These are phyloP conservation scores for Sporobolomyces pararoseus DNA, from an alignment of 768 basidiomycete species.

Conservation along the genomic window DNA sequence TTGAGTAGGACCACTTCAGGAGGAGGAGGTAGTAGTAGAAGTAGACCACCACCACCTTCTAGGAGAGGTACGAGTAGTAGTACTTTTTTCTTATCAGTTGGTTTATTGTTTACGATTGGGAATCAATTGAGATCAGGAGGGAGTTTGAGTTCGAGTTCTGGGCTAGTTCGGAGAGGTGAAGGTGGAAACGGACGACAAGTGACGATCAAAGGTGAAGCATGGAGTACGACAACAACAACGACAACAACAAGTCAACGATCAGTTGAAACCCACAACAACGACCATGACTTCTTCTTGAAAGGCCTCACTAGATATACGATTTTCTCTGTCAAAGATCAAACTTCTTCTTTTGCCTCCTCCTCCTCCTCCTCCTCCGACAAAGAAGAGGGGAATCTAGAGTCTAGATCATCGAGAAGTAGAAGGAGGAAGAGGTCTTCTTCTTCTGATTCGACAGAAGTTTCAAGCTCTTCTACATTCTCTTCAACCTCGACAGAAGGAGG, in stretches of 20 bases:
- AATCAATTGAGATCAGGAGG: constrained; percentile 28
- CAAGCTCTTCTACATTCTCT: too few species aligned
- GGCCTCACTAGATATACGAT: not conserved
- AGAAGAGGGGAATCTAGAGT: too few species aligned
- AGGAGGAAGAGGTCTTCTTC: too few species aligned
- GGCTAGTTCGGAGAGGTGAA: too few species aligned
- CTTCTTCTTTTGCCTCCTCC: too few species aligned
- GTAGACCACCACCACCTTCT: constrained; percentile 40
- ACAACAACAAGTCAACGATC: not conserved
- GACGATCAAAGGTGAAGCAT: not conserved
- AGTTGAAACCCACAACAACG: not conserved
- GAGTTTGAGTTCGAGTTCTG: too few species aligned
- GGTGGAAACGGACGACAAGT: not conserved
- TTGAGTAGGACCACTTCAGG: constrained; percentile 18
- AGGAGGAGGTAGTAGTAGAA: too few species aligned
- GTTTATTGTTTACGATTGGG: constrained; percentile 36
- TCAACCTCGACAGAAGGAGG: too few species aligned
- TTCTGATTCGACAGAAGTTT: too few species aligned
- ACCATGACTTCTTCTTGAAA: not conserved
- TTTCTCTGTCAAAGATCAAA: too few species aligned
- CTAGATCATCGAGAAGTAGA: too few species aligned
- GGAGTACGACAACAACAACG: constrained; percentile 14
- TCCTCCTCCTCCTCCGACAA: not conserved
- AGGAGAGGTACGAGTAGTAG: constrained; percentile 47
- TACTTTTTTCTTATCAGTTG: constrained; percentile 43